Conservation (phyloP, 257 asterid genomes). For the Solanum clarkiae region DNA sequence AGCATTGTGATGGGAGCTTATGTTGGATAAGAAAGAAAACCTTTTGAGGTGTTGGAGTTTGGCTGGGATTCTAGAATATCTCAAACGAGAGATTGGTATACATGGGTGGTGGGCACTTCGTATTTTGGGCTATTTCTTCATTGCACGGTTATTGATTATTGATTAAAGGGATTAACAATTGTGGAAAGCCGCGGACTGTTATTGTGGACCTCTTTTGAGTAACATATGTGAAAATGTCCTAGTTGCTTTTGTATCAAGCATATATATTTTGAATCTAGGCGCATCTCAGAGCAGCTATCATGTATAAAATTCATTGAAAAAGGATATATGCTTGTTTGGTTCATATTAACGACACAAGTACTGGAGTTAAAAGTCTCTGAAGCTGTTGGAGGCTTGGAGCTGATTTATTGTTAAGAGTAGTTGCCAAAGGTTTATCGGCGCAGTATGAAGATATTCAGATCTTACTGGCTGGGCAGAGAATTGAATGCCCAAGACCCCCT, state of each 20-base stretch:
- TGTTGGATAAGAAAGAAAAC: not conserved
- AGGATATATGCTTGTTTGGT: not conserved
- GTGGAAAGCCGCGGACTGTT: not conserved
- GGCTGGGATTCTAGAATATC: not conserved
- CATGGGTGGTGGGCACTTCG: not conserved
- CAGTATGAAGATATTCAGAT: not conserved
- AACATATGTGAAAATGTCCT: not conserved
- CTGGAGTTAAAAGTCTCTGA: not conserved
- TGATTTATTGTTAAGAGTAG: not conserved
- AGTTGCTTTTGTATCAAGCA: not conserved
- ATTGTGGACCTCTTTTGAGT: not conserved
- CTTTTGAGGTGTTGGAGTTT: not conserved
- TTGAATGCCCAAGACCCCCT: not conserved
- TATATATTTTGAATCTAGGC: not conserved
- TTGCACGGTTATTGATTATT: not conserved
- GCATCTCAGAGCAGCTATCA: not conserved
- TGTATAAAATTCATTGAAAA: not conserved
- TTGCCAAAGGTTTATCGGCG: not conserved
- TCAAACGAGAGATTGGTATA: not conserved
- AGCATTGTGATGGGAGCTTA: not conserved
- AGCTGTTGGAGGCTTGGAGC: not conserved
- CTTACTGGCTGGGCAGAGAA: not conserved
- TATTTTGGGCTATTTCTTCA: not conserved
- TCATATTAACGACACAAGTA: not conserved
- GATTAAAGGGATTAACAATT: not conserved